These are phyloP conservation scores for Sugiyamaella qingdaonensis DNA, from an alignment of 805 yeast species.

Conservation along the genomic window DNA sequence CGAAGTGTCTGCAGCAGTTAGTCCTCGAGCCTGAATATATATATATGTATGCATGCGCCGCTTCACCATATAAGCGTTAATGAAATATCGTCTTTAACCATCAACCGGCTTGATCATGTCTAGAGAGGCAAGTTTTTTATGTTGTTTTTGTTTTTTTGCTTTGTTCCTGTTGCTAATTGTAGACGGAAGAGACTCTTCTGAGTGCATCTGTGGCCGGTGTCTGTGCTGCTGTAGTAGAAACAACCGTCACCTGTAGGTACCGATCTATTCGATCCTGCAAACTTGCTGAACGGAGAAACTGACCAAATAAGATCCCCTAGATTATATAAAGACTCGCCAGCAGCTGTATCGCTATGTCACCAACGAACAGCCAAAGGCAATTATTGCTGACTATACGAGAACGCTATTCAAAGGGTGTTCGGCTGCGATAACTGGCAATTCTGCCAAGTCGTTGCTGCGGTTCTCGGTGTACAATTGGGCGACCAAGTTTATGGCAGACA, in stretches of 20 bases:
- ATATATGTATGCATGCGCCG: background rate
- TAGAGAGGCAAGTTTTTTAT: background rate
- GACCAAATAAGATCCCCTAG: conserved; percentile 36
- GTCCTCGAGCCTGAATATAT: background rate
- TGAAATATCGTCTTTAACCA: background rate
- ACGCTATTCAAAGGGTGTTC: conserved; percentile 57
- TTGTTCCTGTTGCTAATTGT: background rate
- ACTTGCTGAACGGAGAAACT: conserved; percentile 11
- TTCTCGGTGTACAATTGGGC: conserved; percentile 72
- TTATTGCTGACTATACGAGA: conserved; percentile 14
- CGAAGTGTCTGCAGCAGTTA: conserved; percentile 2
- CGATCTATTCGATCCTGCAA: no score
- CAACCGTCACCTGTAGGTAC: conserved; percentile 34
- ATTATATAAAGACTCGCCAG: conserved; percentile 35
- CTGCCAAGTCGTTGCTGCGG: conserved; percentile 68
- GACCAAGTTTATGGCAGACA: conserved; percentile 60
- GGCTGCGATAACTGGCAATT: conserved; percentile 70
- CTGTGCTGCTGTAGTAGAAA: conserved; percentile 36
- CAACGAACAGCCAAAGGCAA: conserved; percentile 14
- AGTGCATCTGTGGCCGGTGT: conserved; percentile 37
- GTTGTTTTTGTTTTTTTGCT: background rate
- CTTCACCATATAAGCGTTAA: background rate
- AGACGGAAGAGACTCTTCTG: conserved; percentile 25
- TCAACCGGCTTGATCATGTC: background rate
- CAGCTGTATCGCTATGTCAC: conserved; percentile 27